Evolutionary conservation across 352 stramenopile genomes (phyloP), one percentile per base, ranked within the genome.

Genomic region (Globisporangium viniferum): DNA sequence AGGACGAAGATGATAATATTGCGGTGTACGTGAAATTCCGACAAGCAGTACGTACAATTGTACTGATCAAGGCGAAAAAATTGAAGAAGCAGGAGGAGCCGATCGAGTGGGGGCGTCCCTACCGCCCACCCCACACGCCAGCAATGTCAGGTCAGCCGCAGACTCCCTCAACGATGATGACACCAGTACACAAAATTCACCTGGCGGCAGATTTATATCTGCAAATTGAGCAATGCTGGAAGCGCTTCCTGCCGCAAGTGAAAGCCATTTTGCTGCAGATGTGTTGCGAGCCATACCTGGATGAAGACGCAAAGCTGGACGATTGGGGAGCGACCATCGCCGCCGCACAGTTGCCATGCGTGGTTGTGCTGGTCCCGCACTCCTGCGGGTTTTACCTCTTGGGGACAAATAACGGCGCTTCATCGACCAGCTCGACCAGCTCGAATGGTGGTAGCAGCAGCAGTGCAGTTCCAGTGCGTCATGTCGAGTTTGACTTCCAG

Each of bases 401-500:
- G n/a, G 59, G 68, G 46, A 79, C 71, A 4, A 72, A 62, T 24
- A 56, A 33, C 39, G 59, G 24, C 10, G 20, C 48, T 9, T 36
- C 70, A n/a, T 56, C 53, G 10, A 66, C 7, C n/a, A 24, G 10
- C 2, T 10, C 9, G 2, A n/a, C 1, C 35, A 29, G 39, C 20
- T 41, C 58, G 24, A 62, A 22, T 24, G 33, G 22, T 14, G 36
- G 39, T 41, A 66, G 62, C 56, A 66, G 24, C 22, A 66, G 53
- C 14, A 55, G 49, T 9, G 49, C 39, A 18, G 59, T 71, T 4
- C 70, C 78, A 15, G 63, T 90, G 59, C 84, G 81, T 18, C 72
- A 86, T 61, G 75, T 92, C 3, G 81, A 92, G 57, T 89, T 92
- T 54, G 84, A 92, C 57, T 81, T 88, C 53, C 62, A 68, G 33